These are phyloP conservation scores for Gastrolobium villosum DNA, from an alignment of 306 rosid species.

Conservation along the genomic window DNA sequence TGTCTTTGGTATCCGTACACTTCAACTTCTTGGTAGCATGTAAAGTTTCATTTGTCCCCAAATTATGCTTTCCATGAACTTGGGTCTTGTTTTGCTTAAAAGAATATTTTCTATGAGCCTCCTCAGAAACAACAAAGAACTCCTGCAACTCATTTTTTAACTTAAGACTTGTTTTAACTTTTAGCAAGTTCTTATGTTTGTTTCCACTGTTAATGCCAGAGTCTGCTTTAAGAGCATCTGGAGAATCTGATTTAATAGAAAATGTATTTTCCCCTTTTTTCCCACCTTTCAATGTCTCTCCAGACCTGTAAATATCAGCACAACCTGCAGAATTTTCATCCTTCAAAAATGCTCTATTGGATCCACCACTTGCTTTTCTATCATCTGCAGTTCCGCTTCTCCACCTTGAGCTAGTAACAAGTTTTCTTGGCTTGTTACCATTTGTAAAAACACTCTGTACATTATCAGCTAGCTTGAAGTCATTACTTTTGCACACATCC, in stretches of 20 bases:
- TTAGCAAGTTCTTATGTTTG: slow-evolving; percentile 60
- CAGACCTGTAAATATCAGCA: slow-evolving; percentile 52
- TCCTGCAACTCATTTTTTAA: slow-evolving; percentile 50
- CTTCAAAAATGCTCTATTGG: slow-evolving; percentile 52
- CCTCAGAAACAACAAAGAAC: slow-evolving; percentile 48
- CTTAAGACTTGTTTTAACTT: slow-evolving; percentile 53
- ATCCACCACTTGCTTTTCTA: slow-evolving; percentile 50
- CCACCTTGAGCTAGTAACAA: slow-evolving; percentile 54
- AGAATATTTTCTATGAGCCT: slow-evolving; percentile 49
- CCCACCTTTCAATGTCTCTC: slow-evolving; percentile 58
- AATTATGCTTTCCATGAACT: slow-evolving; percentile 54
- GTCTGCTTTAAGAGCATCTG: slow-evolving; percentile 54
- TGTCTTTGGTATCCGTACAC: slow-evolving; percentile 58
- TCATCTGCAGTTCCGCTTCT: slow-evolving; percentile 55
- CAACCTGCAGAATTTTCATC: slow-evolving; percentile 47
- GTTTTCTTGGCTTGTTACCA: slow-evolving; percentile 61
- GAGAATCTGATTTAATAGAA: slow-evolving; percentile 51
- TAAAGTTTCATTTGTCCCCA: slow-evolving; percentile 55
- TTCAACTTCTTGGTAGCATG: slow-evolving; percentile 69
- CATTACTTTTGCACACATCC: slow-evolving; percentile 47
- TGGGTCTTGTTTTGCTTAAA: slow-evolving; percentile 61
- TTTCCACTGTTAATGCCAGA: slow-evolving; percentile 53
- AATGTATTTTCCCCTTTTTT: slow-evolving; percentile 53
- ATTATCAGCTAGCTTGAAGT: slow-evolving; percentile 51
- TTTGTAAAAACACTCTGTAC: slow-evolving; percentile 49